Conservation (phyloP, 179 eudicot genomes). For the Nepenthes alata region DNA sequence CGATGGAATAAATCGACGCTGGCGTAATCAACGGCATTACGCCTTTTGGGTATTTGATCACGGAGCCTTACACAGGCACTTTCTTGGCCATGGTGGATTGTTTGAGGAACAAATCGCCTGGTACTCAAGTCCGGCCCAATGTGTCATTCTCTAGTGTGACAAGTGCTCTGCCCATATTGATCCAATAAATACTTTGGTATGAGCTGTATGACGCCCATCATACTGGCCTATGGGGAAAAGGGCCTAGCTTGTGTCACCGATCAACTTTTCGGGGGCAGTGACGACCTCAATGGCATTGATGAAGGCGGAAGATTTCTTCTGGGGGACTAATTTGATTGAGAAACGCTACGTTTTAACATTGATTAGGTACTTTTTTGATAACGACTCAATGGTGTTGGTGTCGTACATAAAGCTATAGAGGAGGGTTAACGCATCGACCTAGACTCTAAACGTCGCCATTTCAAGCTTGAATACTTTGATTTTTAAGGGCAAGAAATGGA, state of each 20-base stretch:
- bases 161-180: constrained; percentile 60
- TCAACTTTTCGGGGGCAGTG: constrained; percentile 47
- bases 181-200: constrained; percentile 41
- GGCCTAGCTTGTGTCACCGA: constrained; percentile 32
- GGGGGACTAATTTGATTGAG: constrained; percentile 38
- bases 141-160: constrained; percentile 54
- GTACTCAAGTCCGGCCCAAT: constrained; percentile 57
- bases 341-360: constrained; percentile 40
- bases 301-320: constrained; percentile 43
- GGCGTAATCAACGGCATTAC: constrained; percentile 58
- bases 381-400: not conserved
- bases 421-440: constrained; percentile 45
- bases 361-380: constrained; percentile 49
- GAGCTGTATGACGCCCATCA: constrained; percentile 23
- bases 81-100: constrained; percentile 17
- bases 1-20: constrained; percentile 38
- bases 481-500: constrained; percentile 47
- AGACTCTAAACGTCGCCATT: constrained; percentile 36
- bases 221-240: constrained; percentile 33
- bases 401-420: constrained; percentile 40
- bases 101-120: constrained; percentile 32
- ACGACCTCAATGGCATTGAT: constrained; percentile 81
- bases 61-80: constrained; percentile 24
- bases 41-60: constrained; percentile 32
- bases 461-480: constrained; percentile 31